Evolutionary conservation across 2,329 filamentous ascomycete species (phyloP).

Genomic region (Dothiorella sarmentorum): DNA sequence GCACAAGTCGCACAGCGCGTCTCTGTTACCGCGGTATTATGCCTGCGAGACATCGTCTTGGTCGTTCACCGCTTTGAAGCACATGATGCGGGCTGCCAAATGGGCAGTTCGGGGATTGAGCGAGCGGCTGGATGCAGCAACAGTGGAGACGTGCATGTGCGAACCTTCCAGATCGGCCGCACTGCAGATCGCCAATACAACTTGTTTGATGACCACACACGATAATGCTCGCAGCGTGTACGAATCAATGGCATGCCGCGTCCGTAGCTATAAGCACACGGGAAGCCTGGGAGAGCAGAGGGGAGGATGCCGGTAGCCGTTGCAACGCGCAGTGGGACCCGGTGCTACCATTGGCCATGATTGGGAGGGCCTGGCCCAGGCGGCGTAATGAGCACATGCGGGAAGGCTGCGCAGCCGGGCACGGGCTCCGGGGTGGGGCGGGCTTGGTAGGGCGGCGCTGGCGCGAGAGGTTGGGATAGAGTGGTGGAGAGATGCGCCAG

Average conservation of each 20-base stretch:
- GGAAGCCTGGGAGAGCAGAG: background rate
- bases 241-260: conserved; percentile 7
- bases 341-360: background rate
- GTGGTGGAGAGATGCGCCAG: background rate
- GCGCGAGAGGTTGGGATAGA: conserved; percentile 9
- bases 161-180: conserved; percentile 14
- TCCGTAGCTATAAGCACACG: background rate
- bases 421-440: background rate
- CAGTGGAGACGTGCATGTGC: background rate
- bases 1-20: conserved; percentile 3
- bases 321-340: background rate
- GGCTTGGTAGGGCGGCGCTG: background rate
- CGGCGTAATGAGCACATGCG: conserved; percentile 4
- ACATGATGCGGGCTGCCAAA: conserved; percentile 1
- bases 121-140: background rate
- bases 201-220: background rate
- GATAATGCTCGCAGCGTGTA: conserved; percentile 1
- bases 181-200: conserved; percentile 6
- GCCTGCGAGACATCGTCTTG: background rate
- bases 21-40: conserved; percentile 3
- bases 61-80: background rate
- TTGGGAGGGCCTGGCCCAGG: background rate
- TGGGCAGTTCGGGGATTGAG: background rate
- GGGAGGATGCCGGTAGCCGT: conserved; percentile 3
- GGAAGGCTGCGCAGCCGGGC: conserved; percentile 11